Conservation (phyloP, 768 basidiomycete species). For the Rhizopogon vesiculosus region DNA sequence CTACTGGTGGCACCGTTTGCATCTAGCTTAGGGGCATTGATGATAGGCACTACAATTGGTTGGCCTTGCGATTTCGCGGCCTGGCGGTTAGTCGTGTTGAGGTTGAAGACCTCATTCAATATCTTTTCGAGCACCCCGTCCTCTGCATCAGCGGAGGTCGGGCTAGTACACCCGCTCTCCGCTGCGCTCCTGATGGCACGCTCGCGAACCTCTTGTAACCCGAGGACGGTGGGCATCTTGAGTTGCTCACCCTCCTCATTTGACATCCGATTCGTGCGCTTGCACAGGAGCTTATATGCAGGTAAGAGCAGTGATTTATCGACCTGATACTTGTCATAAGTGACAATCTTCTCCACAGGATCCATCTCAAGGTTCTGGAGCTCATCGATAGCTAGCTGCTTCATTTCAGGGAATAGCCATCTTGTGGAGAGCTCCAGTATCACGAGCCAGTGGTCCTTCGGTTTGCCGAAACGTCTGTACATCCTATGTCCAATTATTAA, state of each 20-base stretch:
- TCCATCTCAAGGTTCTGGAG: constrained; percentile 43
- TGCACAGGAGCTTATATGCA: constrained; percentile 49
- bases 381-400: constrained; percentile 47
- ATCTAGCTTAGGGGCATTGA: neutral
- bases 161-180: constrained; percentile 21
- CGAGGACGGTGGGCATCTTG: constrained; percentile 50
- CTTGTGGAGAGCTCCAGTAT: constrained; percentile 49
- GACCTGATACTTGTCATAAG: constrained; percentile 51
- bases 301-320: constrained; percentile 45
- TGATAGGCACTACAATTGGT: neutral
- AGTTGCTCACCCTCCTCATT: constrained; percentile 51
- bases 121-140: constrained; percentile 24
- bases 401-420: constrained; percentile 54
- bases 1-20: neutral
- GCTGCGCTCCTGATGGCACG: constrained; percentile 30
- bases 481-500: constrained; percentile 31
- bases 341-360: constrained; percentile 48
- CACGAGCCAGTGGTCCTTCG: constrained; percentile 45
- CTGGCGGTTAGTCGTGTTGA: constrained; percentile 2
- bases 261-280: constrained; percentile 46
- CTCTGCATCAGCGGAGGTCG: constrained; percentile 20
- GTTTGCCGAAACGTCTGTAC: constrained; percentile 46
- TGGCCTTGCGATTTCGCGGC: neutral
- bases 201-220: constrained; percentile 53
- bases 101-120: constrained; percentile 28